Evolutionary conservation across 331 rosid species (phyloP).

Genomic region (Pyracantha coccinea): DNA sequence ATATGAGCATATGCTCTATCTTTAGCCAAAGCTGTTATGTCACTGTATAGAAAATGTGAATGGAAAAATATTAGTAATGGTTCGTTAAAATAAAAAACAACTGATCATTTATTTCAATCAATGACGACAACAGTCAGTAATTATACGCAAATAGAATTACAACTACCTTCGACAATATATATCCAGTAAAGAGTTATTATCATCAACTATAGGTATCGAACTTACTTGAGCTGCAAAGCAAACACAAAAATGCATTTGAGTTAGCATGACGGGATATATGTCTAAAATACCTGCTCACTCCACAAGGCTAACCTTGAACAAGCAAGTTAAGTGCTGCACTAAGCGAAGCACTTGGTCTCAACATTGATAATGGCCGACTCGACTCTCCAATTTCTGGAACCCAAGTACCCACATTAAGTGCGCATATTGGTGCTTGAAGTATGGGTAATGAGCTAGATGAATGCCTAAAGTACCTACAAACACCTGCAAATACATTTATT

Average conservation of each 20-base stretch:
- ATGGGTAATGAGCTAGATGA: conserved; percentile 76
- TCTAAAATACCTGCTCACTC: too few species aligned
- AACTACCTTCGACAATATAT: conserved; percentile 96
- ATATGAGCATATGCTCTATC: conserved; percentile 86
- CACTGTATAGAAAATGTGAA: conserved; percentile 44
- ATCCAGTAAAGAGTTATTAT: conserved; percentile 80
- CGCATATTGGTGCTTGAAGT: conserved; percentile 76
- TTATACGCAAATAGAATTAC: neutral
- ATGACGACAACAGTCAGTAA: conserved; percentile 11
- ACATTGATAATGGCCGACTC: conserved; percentile 73
- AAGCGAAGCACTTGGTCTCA: conserved; percentile 86
- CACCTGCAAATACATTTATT: conserved; percentile 60
- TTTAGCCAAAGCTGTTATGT: conserved; percentile 96
- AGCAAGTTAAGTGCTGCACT: conserved; percentile 75
- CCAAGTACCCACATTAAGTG: conserved; percentile 92
- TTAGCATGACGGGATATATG: neutral
- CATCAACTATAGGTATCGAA: conserved; percentile 94
- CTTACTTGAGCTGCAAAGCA: conserved; percentile 87
- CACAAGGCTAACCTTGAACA: conserved; percentile 67
- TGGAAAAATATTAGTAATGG: neutral
- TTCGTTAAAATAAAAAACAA: neutral
- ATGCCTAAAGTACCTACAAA: conserved; percentile 93
- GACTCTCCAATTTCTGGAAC: conserved; percentile 93
- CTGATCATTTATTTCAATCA: neutral
- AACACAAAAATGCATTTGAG: conserved; percentile 2